These are phyloP conservation scores for Vigna angularis DNA, from an alignment of 306 rosid species.

Conservation along the genomic window DNA sequence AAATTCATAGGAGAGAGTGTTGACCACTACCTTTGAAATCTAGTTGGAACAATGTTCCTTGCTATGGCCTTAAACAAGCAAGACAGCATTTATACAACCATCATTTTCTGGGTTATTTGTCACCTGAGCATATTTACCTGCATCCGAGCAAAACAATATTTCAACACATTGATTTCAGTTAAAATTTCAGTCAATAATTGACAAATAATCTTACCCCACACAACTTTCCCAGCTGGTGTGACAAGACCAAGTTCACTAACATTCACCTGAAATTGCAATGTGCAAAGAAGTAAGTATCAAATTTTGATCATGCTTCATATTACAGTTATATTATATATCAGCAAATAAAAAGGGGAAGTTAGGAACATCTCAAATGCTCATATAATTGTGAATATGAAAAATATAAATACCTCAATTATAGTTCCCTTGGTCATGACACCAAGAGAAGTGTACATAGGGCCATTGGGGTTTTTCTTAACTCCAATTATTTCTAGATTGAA, in stretches of 20 bases:
- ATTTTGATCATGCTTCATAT: conserved; percentile 9
- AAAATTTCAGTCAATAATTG: neutral
- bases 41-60: conserved; percentile 6
- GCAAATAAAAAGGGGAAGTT: neutral
- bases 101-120: conserved; percentile 95
- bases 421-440: conserved; percentile 95
- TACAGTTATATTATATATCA: neutral
- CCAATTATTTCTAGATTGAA: conserved; percentile 89
- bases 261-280: conserved; percentile 70
- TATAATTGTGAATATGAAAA: neutral
- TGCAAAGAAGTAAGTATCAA: neutral
- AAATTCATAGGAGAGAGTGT: neutral
- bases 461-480: conserved; percentile 96
- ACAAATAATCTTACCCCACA: conserved; percentile 75
- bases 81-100: conserved; percentile 87
- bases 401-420: conserved; percentile 74
- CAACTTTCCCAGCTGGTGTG: conserved; percentile 96
- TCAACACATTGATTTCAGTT: conserved; percentile 1
- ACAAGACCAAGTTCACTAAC: conserved; percentile 95
- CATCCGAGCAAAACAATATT: conserved; percentile 37
- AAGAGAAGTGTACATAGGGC: conserved; percentile 88
- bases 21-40: neutral
- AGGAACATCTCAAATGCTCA: neutral
- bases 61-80: conserved; percentile 67
- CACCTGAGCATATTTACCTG: conserved; percentile 97